Conservation (phyloP, 106 monocot genomes). For the Apostasia ramifera region DNA sequence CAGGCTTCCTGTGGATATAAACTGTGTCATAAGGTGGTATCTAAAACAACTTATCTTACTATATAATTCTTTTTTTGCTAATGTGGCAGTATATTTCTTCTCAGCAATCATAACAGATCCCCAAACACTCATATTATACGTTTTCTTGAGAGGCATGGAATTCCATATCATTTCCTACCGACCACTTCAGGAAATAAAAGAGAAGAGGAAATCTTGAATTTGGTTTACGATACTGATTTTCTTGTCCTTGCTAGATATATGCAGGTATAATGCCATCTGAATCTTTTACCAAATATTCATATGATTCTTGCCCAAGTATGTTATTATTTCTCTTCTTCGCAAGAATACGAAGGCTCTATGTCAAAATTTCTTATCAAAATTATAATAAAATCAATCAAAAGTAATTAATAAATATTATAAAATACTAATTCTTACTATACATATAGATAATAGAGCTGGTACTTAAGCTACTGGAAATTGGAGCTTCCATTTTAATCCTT, state of each 20-base stretch:
- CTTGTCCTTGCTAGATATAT: constrained; percentile 96
- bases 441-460: too few species aligned
- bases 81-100: neutral
- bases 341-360: too few species aligned
- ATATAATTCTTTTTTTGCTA: too few species aligned
- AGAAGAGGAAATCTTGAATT: constrained; percentile 74
- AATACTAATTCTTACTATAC: too few species aligned
- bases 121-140: constrained; percentile 71
- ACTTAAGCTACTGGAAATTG: too few species aligned
- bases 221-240: constrained; percentile 82
- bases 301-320: too few species aligned
- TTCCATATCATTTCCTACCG: constrained; percentile 84
- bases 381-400: too few species aligned
- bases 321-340: too few species aligned
- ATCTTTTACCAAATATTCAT: neutral
- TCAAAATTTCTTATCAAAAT: neutral
- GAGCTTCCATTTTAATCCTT: too few species aligned
- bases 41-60: too few species aligned
- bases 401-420: too few species aligned
- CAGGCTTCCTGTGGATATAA: constrained; percentile 82
- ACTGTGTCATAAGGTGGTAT: constrained; percentile 74
- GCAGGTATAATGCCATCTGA: constrained; percentile 53
- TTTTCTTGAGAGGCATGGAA: constrained; percentile 83
- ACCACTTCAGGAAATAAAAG: constrained; percentile 51
- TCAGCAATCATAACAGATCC: constrained; percentile 83